Evolutionary conservation across 2,329 filamentous ascomycete species (phyloP).

Genomic region (Colletotrichum sp.): DNA sequence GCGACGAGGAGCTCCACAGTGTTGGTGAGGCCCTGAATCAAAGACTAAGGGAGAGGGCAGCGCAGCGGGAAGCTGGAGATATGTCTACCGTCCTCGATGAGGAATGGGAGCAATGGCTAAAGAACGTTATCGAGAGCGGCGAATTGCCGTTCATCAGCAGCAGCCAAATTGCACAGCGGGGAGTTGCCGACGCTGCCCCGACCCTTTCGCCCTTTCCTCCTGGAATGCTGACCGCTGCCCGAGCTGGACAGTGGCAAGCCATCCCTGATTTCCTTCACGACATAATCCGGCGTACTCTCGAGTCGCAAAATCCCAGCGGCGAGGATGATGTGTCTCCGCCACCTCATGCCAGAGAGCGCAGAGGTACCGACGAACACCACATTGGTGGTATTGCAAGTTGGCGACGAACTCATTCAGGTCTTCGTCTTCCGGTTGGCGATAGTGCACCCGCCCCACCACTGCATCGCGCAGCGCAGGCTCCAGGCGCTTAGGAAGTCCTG

Average conservation of each 20-base stretch:
- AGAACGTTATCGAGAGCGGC: constrained; percentile 71
- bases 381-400: constrained; percentile 6
- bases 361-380: constrained; percentile 14
- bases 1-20: constrained; percentile 60
- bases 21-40: constrained; percentile 68
- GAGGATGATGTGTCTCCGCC: background rate
- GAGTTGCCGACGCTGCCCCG: constrained; percentile 35
- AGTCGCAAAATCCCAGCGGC: constrained; percentile 34
- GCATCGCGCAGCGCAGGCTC: constrained; percentile 32
- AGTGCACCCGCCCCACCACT: constrained; percentile 18
- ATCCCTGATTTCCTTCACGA: constrained; percentile 62
- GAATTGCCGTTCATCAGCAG: constrained; percentile 51
- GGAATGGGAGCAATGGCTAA: constrained; percentile 78
- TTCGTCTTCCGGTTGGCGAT: constrained; percentile 46
- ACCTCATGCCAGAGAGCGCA: constrained; percentile 2
- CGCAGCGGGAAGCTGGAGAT: constrained; percentile 66
- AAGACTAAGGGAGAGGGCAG: constrained; percentile 67
- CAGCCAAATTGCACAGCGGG: constrained; percentile 43
- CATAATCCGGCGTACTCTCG: constrained; percentile 53
- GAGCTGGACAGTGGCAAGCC: constrained; percentile 61
- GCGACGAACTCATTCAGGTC: constrained; percentile 33
- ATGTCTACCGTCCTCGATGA: constrained; percentile 66
- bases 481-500: constrained; percentile 29
- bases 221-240: constrained; percentile 58
- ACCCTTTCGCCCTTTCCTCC: constrained; percentile 50